Evolutionary conservation across 2,329 filamentous ascomycete genomes (phyloP).

Genomic region (Colletotrichum sp.): DNA sequence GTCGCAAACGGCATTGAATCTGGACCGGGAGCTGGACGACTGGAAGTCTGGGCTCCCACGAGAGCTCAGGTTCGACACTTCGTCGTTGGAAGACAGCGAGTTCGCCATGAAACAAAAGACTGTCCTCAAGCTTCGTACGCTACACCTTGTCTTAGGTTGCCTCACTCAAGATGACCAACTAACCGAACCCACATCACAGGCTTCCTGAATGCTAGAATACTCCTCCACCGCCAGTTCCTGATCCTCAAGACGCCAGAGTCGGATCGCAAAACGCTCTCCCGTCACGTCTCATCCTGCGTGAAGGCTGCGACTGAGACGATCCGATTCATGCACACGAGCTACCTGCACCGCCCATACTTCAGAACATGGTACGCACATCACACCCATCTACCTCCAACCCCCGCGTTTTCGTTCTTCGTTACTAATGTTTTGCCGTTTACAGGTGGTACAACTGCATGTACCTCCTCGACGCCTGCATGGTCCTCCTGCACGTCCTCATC

Average conservation of each 20-base stretch:
- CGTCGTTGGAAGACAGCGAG: slow-evolving; percentile 14
- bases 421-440: not conserved
- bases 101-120: slow-evolving; percentile 21
- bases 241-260: slow-evolving; percentile 4
- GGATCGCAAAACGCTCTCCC: slow-evolving; percentile 2
- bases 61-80: slow-evolving; percentile 5
- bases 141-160: fast-evolving
- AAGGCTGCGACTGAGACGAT: slow-evolving; percentile 14
- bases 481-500: slow-evolving; percentile 14
- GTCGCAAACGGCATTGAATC: slow-evolving; percentile 5
- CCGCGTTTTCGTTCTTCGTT: not conserved
- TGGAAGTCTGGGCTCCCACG: slow-evolving; percentile 5
- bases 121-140: slow-evolving; percentile 5
- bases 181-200: not conserved
- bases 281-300: not conserved
- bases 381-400: not conserved
- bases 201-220: slow-evolving; percentile 11
- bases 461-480: slow-evolving; percentile 17
- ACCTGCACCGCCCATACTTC: slow-evolving; percentile 15
- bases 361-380: slow-evolving; percentile 1
- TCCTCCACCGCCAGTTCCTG: slow-evolving; percentile 13
- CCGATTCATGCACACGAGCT: slow-evolving; percentile 16
- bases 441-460: slow-evolving; percentile 23
- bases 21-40: slow-evolving; percentile 8
- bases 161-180: not conserved